These are phyloP conservation scores for Starmerella cellae DNA, from an alignment of 805 yeast species.

Conservation along the genomic window DNA sequence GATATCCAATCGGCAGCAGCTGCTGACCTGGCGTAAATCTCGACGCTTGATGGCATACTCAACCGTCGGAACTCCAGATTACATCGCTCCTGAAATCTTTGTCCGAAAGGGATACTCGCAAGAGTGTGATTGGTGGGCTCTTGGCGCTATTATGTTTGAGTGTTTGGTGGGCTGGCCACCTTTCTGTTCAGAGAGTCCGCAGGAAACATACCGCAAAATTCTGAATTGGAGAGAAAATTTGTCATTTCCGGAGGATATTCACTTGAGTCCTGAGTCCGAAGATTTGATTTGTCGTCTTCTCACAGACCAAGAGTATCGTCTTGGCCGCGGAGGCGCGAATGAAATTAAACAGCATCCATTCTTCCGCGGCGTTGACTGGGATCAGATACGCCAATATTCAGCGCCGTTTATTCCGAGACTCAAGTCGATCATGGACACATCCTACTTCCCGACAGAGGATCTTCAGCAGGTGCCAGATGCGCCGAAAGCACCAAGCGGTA, in stretches of 20 bases:
- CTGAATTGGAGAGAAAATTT: constrained; percentile 81
- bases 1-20: constrained; percentile 86
- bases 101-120: constrained; percentile 90
- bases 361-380: constrained; percentile 94
- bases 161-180: constrained; percentile 97
- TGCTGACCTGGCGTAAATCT: constrained; percentile 91
- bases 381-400: constrained; percentile 67
- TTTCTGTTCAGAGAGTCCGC: constrained; percentile 87
- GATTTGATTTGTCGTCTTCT: constrained; percentile 67
- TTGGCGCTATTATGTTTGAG: constrained; percentile 94
- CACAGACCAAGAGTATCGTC: constrained; percentile 63
- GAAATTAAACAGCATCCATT: constrained; percentile 86
- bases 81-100: constrained; percentile 90
- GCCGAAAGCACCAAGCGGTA: constrained; percentile 37
- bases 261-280: constrained; percentile 75
- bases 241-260: constrained; percentile 83
- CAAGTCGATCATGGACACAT: constrained; percentile 83
- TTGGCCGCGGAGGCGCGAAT: constrained; percentile 87
- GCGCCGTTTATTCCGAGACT: constrained; percentile 92
- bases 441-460: constrained; percentile 97
- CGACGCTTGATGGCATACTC: constrained; percentile 89
- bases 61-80: constrained; percentile 93
- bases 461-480: constrained; percentile 88
- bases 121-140: constrained; percentile 97
- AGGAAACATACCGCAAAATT: constrained; percentile 83